Evolutionary conservation across 495 filamentous ascomycete genomes (phyloP), one percentile per base, ranked within the genome.

Genomic region (Talaromyces ruber): DNA sequence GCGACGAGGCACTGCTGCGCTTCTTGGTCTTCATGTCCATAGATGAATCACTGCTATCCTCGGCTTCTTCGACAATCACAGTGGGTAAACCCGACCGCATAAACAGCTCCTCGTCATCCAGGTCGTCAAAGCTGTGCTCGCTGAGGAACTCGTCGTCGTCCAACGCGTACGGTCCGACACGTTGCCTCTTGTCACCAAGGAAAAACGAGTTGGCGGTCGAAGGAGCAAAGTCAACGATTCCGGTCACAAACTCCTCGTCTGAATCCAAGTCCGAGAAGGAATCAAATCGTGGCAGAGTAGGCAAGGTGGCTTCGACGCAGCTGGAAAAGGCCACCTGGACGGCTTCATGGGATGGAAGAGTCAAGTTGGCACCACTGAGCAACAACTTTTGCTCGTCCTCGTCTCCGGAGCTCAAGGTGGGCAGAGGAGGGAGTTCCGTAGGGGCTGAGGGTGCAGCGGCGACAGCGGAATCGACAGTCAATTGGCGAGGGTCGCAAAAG

Each of bases 401-500:
- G 72, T 91, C 88, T 56, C 84, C 85, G 22, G 82, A 81, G 65
- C 82, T 84, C 7, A 93, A 79, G 64, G 85, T 87, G 25, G 88
- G 87, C 58, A 91, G 71, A 39, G 83, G 79, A 37, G 89, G 83
- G 59, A 93, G 88, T 26, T 91, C 89, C 28, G 85, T 64, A 9
- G 74, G 61, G 34, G 80, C 64, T 16, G 74, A 60, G 30, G 81
- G 77, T 62, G 84, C 64, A 8, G 74, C 61, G 30, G 79, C 74
- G 57, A 74, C 74, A 14, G 84, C 80, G 1, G 85, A 79, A 69
- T 86, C 85, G 50, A 97, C 92, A 4, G 90, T 94, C 54, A 98
- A 80, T 67, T 96, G 89, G 63, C 93, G 89, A 24, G 94, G 94
- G 68, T 98, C 92, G 75, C 94, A 98, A 68, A 96, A 97, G 74